Conservation (phyloP, 2,329 filamentous ascomycete genomes). For the Aureobasidium sp. region DNA sequence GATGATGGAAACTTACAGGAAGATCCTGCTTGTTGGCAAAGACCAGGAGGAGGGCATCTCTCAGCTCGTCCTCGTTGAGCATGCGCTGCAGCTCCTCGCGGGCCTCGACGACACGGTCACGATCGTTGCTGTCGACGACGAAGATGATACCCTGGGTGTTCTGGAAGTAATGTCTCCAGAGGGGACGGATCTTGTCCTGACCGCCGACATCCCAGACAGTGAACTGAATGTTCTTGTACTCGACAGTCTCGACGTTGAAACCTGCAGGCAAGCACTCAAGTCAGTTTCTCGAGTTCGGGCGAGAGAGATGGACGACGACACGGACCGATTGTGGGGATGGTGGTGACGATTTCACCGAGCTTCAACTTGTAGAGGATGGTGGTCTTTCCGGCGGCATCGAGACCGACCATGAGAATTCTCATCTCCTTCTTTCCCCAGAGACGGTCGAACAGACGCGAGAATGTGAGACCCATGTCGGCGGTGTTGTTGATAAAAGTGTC, state of each 20-base stretch:
- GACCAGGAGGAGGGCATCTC: constrained; percentile 84
- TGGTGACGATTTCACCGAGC: constrained; percentile 95
- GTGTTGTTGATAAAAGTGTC: constrained; percentile 33
- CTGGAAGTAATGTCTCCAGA: constrained; percentile 97
- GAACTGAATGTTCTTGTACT: constrained; percentile 99
- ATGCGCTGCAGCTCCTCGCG: constrained; percentile 91
- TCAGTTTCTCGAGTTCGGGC: constrained; percentile 1
- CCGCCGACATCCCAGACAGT: constrained; percentile 99
- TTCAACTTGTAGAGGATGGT: constrained; percentile 99
- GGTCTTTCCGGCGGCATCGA: constrained; percentile 97
- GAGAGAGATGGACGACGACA: constrained; percentile 11
- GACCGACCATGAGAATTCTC: constrained; percentile 94
- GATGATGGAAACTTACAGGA: constrained; percentile 51
- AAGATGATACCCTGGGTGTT: constrained; percentile 96
- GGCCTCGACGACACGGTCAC: constrained; percentile 83
- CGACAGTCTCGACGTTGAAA: constrained; percentile 98
- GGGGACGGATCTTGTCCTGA: constrained; percentile 94
- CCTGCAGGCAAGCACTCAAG: constrained; percentile 32
- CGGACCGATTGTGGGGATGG: constrained; percentile 83
- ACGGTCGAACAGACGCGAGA: constrained; percentile 96
- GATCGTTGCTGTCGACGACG: constrained; percentile 93
- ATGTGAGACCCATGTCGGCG: constrained; percentile 80
- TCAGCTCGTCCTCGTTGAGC: constrained; percentile 96
- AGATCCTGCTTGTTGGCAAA: constrained; percentile 99
- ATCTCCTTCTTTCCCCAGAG: constrained; percentile 99